These are phyloP conservation scores for Pseudocercospora crystallina DNA, from an alignment of 2,329 filamentous ascomycete species.

Conservation along the genomic window DNA sequence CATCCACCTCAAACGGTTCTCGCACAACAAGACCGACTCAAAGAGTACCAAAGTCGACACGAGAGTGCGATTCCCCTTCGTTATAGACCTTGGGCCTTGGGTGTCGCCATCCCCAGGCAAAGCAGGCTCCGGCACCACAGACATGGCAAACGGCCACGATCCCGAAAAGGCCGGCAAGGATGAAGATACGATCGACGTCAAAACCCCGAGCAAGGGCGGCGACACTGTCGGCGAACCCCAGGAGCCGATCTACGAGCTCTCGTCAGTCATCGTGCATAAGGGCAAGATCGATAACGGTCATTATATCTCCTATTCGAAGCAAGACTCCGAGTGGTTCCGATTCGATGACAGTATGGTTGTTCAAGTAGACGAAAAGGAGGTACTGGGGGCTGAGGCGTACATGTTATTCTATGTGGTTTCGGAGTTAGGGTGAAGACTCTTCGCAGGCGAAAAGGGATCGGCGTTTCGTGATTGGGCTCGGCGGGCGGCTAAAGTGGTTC, in stretches of 20 bases:
- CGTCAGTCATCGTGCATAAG: conserved; percentile 88
- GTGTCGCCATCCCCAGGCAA: conserved; percentile 48
- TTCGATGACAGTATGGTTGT: conserved; percentile 96
- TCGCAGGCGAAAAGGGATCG: not conserved
- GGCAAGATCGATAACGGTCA: conserved; percentile 91
- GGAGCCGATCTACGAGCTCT: conserved; percentile 76
- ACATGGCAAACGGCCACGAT: conserved; percentile 41
- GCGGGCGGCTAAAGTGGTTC: not conserved
- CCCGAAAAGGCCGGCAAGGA: conserved; percentile 19
- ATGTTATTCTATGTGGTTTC: conserved; percentile 71
- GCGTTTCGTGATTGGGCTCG: not conserved
- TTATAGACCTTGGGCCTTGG: conserved; percentile 88
- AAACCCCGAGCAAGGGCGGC: conserved; percentile 8
- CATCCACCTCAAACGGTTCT: conserved; percentile 74
- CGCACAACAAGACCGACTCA: conserved; percentile 52
- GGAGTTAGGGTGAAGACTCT: conserved; percentile 10
- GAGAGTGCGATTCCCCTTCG: conserved; percentile 78
- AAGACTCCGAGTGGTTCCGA: conserved; percentile 86
- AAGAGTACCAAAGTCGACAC: conserved; percentile 89
- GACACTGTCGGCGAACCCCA: conserved; percentile 24
- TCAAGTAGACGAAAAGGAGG: conserved; percentile 77
- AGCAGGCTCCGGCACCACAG: conserved; percentile 2
- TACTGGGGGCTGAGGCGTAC: conserved; percentile 83
- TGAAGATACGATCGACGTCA: conserved; percentile 21
- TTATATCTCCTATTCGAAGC: conserved; percentile 84